Evolutionary conservation across 2,329 filamentous ascomycete genomes (phyloP), one percentile per base, ranked within the genome.

Genomic region (Metarhizium rileyi): DNA sequence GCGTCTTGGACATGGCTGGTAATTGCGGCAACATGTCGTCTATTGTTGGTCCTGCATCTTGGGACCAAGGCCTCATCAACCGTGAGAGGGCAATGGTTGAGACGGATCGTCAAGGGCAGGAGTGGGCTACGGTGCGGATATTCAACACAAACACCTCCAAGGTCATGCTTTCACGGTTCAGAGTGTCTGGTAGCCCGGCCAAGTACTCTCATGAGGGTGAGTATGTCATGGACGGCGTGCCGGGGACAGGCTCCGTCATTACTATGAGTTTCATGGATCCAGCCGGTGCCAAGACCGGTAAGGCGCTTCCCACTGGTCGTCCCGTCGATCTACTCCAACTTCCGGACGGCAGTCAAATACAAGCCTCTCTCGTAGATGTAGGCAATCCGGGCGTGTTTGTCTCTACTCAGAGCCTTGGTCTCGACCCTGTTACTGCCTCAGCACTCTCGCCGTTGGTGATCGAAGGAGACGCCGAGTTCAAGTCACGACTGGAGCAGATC

Each of bases 11-110:
- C 58, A 75, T 79, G 57, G 79, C 81, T 0, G 80, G 83, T 23
- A 89, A 87, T 57, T 88, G 84, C 60, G 85, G 85, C n/a, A 88
- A 88, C 61, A 84, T 89, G 81, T 79, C 73, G 5, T 74, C 77
- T 38, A 75, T 80, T 0, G 75, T 88, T 43, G 86, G 84, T 0
- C 84, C 85, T 0, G 57, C 59, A 41, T 60, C 59, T 3, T 66
- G 63, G 60, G 65, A 68, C 46, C 54, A 57, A 52, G 63, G 62
- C 10, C 48, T 67, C 49, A 47, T 64, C 5, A 35, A 44, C 35
- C 3, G 41, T 16, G 40, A 18, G 20, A 20, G 20, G 1, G 30
- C 28, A 6, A 23, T 26, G 48, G 12, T 47, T 50, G 52, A 62
- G 44, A 27, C 28, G 25, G 62, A 59, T 14, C 50, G 48, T 0